phyloP scores from a whole-genome alignment of 257 asterid genomes.

The Ophiorrhiza pumila region DNA sequence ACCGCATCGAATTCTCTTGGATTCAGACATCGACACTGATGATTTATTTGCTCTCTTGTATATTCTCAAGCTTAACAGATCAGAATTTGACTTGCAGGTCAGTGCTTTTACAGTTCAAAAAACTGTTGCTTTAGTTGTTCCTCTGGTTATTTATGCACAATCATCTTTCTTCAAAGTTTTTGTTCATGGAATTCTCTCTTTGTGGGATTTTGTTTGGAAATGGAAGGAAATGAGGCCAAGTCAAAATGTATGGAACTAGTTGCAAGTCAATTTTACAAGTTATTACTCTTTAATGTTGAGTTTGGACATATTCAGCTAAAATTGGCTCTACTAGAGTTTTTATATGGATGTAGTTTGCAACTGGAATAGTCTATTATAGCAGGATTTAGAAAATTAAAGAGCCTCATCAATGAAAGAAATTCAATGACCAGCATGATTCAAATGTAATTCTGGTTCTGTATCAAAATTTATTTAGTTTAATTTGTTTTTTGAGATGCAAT shows the following conservation, averaged over 20 bases:
- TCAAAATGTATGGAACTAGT: too few relatives aligned
- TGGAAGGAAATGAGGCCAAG: too few relatives aligned
- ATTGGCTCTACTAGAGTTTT: neutral
- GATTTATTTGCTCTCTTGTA: slow-evolving; percentile 78
- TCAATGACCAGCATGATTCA: neutral
- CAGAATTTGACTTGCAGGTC: slow-evolving; percentile 75
- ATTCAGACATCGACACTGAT: slow-evolving; percentile 75
- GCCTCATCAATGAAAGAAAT: neutral
- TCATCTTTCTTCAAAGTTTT: neutral
- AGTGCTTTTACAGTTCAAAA: neutral
- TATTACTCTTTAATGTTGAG: neutral
- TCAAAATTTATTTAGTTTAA: too few relatives aligned
- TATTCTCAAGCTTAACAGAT: slow-evolving; percentile 63
- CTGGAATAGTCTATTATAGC: neutral
- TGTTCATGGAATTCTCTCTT: neutral
- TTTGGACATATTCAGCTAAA: neutral
- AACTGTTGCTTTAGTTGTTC: neutral
- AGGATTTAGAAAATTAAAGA: too few relatives aligned
- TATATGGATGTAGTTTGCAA: neutral
- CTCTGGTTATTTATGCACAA: neutral
- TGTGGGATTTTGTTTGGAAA: neutral
- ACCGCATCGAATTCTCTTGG: slow-evolving; percentile 68
- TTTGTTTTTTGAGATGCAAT: neutral
- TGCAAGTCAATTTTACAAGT: neutral
- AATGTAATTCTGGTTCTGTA: neutral